Evolutionary conservation across 148 eudicot species (phyloP), one percentile per base, ranked within the genome.

Genomic region (Diospyros lotus): DNA sequence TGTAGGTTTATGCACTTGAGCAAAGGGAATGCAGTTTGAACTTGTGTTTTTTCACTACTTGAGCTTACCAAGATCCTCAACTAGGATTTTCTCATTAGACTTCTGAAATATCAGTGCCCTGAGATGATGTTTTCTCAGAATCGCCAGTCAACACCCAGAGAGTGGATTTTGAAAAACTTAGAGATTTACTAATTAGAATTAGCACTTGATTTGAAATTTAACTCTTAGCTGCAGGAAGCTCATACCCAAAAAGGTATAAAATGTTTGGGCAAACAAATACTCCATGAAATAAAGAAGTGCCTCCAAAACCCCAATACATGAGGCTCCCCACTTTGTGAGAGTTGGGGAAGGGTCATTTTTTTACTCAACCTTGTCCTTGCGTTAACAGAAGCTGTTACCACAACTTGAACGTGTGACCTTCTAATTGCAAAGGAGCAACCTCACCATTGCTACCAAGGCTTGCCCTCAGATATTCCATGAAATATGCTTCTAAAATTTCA

Each of bases 231-330:
- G 3, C 73, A 58, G 39, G 4, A 58, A 58, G 7, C 43, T 43
- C 1, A 59, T 9, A 39, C 18, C 54, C 41, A 44, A 52, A 43
- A 68, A 51, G 58, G 65, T 44, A 14, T 44, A 72, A 43, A 58
- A 72, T 41, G 59, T 58, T 28, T 58, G n/a, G 15, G 52, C 43
- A 14, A 45, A 58, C 59, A 72, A 43, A 58, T 72, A 17, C 64
- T 41, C 56, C 40, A 67, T 48, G 56, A 48, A 18, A 28, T 28
- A 28, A 28, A 28, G 28, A 28, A 28, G 28, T 28, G 28, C 28
- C 28, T 28, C 28, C 28, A 28, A 28, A 28, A 28, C 28, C 28
- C 28, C 28, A 28, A 28, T 28, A 28, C 28, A 28, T 28, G 28
- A 28, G 28, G 28, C 28, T 28, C 28, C 28, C 28, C 28, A 28